Base-by-base conservation (phyloP, 306 rosid species). In the Medicago ruthenica region DNA sequence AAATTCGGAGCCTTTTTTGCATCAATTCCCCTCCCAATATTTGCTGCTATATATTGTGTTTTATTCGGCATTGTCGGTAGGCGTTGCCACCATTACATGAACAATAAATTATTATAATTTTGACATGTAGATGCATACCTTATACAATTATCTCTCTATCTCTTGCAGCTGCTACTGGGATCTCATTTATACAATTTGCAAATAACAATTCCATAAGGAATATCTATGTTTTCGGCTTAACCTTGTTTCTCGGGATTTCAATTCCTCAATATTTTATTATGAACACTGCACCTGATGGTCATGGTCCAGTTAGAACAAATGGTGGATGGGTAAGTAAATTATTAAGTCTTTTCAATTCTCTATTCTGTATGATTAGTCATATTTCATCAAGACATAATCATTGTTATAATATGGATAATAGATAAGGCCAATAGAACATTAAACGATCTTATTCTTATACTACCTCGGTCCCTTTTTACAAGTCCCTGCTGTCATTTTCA, bases 1-100 rank as follows among this genome's bases (percentile, higher is more conserved):
- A 96, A 96, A 85, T 92, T 96, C 53, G 99, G 99, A 61, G 97
- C 96, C 40, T 86, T 96, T 76, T 96, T 96, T 24, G 99, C 99
- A 24, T 96, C 98, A 39, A 92, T 96, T 76, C 99, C 99, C 57
- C 65, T 90, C 24, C 89, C 99, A 8, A 89, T 96, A 83, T 92
- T 87, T 42, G 99, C 89, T 55, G 99, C 98, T 36, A 86, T 92
- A 47, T 88, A 92, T 87, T 96, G 99, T 70, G 92, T 96, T 79
- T 70, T 96, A 61, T 90, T 80, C 40, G 93, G 94, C 63, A 82
- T 92, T 60, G 99, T 96, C 45, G 92, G 99, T 96, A 85, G 62
- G 99, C 77, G 61, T 41, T 70, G n/a, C 47, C 71, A 42, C 72
- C 41, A 13, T 64, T 51, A 27, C 48, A 50, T 50, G 31, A 6